phyloP scores from a whole-genome alignment of 352 stramenopile species.

The Phytopythium chamaehyphon region DNA sequence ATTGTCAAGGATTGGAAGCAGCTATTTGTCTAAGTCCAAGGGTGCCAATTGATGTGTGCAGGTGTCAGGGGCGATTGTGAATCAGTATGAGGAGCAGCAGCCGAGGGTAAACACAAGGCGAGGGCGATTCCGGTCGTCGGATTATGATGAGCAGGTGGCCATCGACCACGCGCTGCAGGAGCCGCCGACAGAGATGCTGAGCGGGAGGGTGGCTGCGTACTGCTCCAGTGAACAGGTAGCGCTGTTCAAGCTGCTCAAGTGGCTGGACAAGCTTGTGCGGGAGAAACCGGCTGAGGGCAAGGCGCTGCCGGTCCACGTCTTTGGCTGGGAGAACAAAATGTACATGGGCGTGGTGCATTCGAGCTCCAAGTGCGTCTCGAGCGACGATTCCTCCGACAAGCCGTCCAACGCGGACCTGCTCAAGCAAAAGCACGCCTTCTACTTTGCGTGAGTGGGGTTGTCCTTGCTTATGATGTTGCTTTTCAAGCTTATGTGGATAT shows the following conservation, averaged over 20 bases:
- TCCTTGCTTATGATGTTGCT: not conserved
- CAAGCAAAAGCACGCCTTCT: constrained; percentile 59
- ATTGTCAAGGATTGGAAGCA: too few relatives aligned
- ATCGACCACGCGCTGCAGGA: constrained; percentile 23
- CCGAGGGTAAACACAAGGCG: constrained; percentile 18
- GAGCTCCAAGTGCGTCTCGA: constrained; percentile 10
- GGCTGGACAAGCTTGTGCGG: constrained; percentile 34
- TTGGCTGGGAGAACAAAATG: constrained; percentile 59
- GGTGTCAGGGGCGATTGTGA: not conserved
- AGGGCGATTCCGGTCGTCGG: constrained; percentile 14
- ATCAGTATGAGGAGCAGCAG: not conserved
- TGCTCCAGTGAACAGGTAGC: constrained; percentile 67
- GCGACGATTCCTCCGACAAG: not conserved
- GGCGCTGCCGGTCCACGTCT: constrained; percentile 1
- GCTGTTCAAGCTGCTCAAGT: constrained; percentile 73
- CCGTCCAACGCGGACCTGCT: constrained; percentile 11
- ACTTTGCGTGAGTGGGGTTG: constrained; percentile 46
- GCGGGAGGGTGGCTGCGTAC: constrained; percentile 56
- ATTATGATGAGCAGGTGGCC: constrained; percentile 42
- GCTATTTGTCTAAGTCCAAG: too few relatives aligned
- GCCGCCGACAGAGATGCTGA: constrained; percentile 31
- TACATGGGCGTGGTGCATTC: constrained; percentile 72
- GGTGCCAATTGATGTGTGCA: not conserved
- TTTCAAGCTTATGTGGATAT: constrained; percentile 3
- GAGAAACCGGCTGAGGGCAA: constrained; percentile 12